Conservation (phyloP, 192 early-diverging fungal species). For the Rhizoclosmatium sp. region DNA sequence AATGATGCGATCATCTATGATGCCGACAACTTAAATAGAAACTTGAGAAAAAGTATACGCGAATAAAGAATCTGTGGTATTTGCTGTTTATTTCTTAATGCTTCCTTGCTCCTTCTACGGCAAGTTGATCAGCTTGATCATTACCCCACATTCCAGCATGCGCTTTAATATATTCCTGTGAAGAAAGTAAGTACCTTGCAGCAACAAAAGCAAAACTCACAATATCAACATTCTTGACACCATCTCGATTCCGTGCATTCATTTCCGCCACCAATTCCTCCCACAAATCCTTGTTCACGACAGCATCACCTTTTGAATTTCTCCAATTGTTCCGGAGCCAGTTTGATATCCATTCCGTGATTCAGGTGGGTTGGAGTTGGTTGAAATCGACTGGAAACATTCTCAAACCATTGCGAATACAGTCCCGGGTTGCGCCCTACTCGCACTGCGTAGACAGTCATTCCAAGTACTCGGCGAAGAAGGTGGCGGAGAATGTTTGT, state of each 20-base stretch:
- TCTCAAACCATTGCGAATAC: neutral
- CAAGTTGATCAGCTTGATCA: conserved; percentile 81
- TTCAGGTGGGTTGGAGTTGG: neutral
- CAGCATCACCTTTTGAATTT: conserved; percentile 55
- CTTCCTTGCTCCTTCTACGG: conserved; percentile 70
- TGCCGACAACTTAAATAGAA: no score
- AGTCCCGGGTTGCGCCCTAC: conserved; percentile 7
- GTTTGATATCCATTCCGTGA: conserved; percentile 70
- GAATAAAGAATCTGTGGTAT: no score
- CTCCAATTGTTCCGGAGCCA: conserved; percentile 82
- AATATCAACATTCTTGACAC: conserved; percentile 20
- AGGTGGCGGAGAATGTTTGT: neutral
- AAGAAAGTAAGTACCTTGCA: neutral
- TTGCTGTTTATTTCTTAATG: neutral
- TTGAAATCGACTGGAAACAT: neutral
- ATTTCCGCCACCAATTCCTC: conserved; percentile 54
- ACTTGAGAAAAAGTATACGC: no score
- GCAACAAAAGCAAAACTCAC: conserved; percentile 4
- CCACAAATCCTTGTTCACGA: conserved; percentile 86
- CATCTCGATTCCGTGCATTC: conserved; percentile 29
- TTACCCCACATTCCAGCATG: conserved; percentile 79
- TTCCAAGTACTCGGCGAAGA: neutral
- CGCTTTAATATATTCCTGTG: conserved; percentile 70
- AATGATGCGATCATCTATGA: no score
- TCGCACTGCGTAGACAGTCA: conserved; percentile 13